A percentile compares a stretch with the other conserved stretches of the same genome.
phyloP scores from a whole-genome alignment of 2,329 filamentous ascomycete species.

The Fonsecaea nubica region DNA sequence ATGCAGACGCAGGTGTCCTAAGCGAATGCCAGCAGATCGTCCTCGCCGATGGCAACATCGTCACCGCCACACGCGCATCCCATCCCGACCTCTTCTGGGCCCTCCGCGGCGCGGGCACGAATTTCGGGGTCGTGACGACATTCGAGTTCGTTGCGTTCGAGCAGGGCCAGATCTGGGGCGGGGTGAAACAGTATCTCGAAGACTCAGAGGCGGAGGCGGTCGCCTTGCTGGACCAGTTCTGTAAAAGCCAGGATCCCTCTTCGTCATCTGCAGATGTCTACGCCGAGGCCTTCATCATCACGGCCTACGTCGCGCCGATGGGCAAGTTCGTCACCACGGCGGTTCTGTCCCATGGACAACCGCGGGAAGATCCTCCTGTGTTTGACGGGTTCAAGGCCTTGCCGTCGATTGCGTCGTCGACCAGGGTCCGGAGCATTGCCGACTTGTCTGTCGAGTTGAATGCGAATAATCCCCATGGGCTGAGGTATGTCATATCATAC shows the following conservation, averaged over 20 bases:
- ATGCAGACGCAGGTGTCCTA: not conserved
- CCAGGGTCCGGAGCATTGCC: not conserved
- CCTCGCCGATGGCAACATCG: not conserved
- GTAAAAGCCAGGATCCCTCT: not conserved
- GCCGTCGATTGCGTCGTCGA: not conserved
- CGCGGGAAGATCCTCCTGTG: not conserved
- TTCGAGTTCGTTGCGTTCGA: not conserved
- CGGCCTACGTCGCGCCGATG: not conserved
- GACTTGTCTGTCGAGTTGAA: not conserved
- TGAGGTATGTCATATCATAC: not conserved
- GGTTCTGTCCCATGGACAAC: not conserved
- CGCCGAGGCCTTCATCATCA: constrained; percentile 6
- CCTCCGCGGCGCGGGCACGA: not conserved
- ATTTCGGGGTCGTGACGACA: constrained; percentile 1
- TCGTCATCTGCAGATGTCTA: not conserved
- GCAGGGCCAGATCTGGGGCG: not conserved
- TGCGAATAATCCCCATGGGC: constrained; percentile 1
- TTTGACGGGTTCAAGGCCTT: not conserved
- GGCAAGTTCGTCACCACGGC: constrained; percentile 3
- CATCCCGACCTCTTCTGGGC: constrained; percentile 1
- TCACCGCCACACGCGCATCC: not conserved
- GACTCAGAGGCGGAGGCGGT: not conserved
- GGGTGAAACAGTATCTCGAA: not conserved
- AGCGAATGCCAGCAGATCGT: not conserved
- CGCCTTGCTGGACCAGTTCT: not conserved